These are phyloP conservation scores for Euphorbia celastroides DNA, from an alignment of 441 rosid species.

Conservation along the genomic window DNA sequence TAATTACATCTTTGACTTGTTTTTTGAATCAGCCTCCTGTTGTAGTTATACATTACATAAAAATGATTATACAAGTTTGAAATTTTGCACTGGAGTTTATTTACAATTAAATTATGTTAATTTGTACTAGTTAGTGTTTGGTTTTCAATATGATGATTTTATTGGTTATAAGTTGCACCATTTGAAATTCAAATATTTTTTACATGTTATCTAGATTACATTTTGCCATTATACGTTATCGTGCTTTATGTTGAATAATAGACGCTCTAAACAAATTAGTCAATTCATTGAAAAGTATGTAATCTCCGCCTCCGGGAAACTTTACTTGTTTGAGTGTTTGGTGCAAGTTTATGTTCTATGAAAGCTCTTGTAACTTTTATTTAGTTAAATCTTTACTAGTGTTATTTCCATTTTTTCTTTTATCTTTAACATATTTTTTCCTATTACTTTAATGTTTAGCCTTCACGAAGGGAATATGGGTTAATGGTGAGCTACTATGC, in stretches of 20 bases:
- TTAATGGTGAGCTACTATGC: constrained; percentile 94
- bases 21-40: not conserved
- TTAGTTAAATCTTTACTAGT: not conserved
- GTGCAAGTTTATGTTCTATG: not conserved
- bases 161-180: not conserved
- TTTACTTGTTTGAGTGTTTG: not conserved
- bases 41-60: not conserved
- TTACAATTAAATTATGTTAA: too few species aligned
- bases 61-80: not conserved
- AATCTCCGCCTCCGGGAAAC: not conserved
- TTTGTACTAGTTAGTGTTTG: not conserved
- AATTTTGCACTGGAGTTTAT: not conserved
- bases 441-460: constrained; percentile 38
- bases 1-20: not conserved
- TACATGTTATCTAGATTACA: not conserved
- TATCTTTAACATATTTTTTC: constrained; percentile 8
- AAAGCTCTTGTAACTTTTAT: constrained; percentile 1
- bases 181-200: not conserved
- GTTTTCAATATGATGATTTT: not conserved
- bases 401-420: not conserved
- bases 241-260: not conserved
- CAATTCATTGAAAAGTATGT: not conserved
- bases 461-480: constrained; percentile 93
- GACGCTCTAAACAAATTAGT: too few species aligned
- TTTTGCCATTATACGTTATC: not conserved